Evolutionary conservation across 1,284 basidiomycete species (phyloP), one percentile per base, ranked within the genome.

Genomic region (Ustilago crameri): DNA sequence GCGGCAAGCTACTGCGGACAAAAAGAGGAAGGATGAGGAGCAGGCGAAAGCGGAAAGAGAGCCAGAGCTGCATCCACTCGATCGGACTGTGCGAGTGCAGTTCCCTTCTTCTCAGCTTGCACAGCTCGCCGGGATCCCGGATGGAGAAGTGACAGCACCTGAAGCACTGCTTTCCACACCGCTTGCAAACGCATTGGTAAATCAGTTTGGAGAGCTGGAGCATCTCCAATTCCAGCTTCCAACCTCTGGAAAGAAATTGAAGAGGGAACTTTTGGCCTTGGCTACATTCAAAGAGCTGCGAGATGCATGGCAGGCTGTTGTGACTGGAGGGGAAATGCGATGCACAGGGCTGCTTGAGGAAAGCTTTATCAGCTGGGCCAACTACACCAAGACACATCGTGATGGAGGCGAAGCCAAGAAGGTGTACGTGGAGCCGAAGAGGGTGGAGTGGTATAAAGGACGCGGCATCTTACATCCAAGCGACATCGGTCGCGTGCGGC

Each of bases 311-410:
- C 62, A 74, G 22, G 78, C 74, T 0, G 79, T 81, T 1, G 27
- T 49, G 35, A 67, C 66, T 3, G 79, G 79, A 17, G 51, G 66
- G 20, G 62, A 78, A 45, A 58, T 81, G 46, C 67, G 65, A n/a
- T 77, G 77, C 32, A 53, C 65, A 17, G 74, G 70, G 1, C 22
- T 77, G 41, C 69, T 79, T 9, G 65, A 76, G 34, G 79, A 81
- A 26, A 61, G 66, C 30, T 81, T 73, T 63, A 77, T 79, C 44
- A 74, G 74, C 24, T 81, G 79, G 79, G 64, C 71, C 3, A 69
- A 54, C 35, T 62, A 72, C 20, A 61, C 42, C 23, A 61, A 40
- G 24, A 45, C 46, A 26, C 41, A 54, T 22, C 45, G 51, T 3
- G 22, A 41, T n/a, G 50, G 38, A 15, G 42, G 51, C 27, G 52